phyloP scores from a whole-genome alignment of 352 stramenopile genomes.

The Aphanomyces astaci region DNA sequence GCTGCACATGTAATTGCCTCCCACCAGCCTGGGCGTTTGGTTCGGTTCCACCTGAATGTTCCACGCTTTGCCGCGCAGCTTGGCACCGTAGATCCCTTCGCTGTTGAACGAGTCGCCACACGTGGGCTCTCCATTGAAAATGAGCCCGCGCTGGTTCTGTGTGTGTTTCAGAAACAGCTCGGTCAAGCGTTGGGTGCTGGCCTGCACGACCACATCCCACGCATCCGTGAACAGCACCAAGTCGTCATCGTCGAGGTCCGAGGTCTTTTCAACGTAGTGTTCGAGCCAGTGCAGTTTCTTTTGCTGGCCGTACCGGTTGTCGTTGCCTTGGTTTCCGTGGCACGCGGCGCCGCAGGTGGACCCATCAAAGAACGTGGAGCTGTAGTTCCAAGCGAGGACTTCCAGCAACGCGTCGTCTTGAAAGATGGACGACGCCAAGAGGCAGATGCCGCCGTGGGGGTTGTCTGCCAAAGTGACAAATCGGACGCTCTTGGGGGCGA shows the following conservation, averaged over 20 bases:
- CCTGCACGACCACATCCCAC: conserved; percentile 16
- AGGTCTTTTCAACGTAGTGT: conserved; percentile 17
- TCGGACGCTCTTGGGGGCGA: neutral
- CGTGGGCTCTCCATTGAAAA: conserved; percentile 18
- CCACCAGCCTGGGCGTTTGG: neutral
- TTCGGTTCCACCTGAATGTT: neutral
- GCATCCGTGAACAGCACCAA: conserved; percentile 20
- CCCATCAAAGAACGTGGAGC: conserved; percentile 15
- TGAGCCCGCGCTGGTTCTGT: neutral
- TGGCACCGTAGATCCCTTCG: neutral
- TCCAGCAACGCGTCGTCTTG: conserved; percentile 1
- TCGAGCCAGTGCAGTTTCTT: conserved; percentile 15
- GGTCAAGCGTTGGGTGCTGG: neutral
- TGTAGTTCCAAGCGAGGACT: conserved; percentile 10
- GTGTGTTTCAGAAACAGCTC: conserved; percentile 14
- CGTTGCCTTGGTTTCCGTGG: neutral
- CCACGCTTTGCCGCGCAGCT: neutral
- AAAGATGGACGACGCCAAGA: neutral
- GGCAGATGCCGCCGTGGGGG: neutral
- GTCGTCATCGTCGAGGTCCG: conserved; percentile 15
- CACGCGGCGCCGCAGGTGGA: neutral
- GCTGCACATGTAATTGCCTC: conserved; percentile 9
- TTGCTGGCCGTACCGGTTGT: conserved; percentile 4
- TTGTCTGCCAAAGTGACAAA: conserved; percentile 14
- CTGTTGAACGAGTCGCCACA: conserved; percentile 19